Base-by-base conservation (phyloP, 768 basidiomycete species). In the Gymnopilus dilepis region DNA sequence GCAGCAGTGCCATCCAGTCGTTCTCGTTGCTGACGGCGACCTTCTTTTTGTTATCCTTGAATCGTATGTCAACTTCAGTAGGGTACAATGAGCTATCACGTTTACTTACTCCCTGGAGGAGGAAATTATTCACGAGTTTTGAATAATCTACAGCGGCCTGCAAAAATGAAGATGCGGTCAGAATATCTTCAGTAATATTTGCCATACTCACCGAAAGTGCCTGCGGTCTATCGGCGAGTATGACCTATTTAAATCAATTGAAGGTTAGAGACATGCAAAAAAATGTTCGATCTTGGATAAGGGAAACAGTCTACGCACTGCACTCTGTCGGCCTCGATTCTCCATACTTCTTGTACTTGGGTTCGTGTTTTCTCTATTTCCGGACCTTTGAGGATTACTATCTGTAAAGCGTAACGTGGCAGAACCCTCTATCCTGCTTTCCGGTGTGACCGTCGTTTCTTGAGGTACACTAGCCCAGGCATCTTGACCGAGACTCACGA, bases 21-120 rank as follows among this genome's bases (percentile, higher is more conserved):
- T 40, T 60, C 33, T 60, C 59, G 19, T 55, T 45, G 11, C 21
- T 60, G 31, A 60, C 26, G 11, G 59, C 52, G 11, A 60, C 59
- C n/a, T 34, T 24, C 6, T 37, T 24, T n/a, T 38, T 24, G 3
- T 52, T 33, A 8, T 55, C 33, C 59, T 60, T 17, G 41, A 9
- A 38, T 19, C 4, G 17, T 24, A 33, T 26, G 33, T 26, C 17
- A 34, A n/a, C 26, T 12, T 13, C 21, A 31, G 11, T 11, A 31
- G 15, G 51, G n/a, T n/a, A n/a, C n/a, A 22, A 40, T 15, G 26
- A n/a, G n/a, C 19, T 42, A 8, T 15, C 6, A 13, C 13, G 21
- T 13, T 12, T 4, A 59, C 53, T 24, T 30, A 60, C 59, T 37
- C 55, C 33, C 37, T 26, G 19, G 4, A 60, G 43, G 22, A 60